Evolutionary conservation across 106 monocot genomes (phyloP).

Genomic region (Dactylorhiza incarnata): DNA sequence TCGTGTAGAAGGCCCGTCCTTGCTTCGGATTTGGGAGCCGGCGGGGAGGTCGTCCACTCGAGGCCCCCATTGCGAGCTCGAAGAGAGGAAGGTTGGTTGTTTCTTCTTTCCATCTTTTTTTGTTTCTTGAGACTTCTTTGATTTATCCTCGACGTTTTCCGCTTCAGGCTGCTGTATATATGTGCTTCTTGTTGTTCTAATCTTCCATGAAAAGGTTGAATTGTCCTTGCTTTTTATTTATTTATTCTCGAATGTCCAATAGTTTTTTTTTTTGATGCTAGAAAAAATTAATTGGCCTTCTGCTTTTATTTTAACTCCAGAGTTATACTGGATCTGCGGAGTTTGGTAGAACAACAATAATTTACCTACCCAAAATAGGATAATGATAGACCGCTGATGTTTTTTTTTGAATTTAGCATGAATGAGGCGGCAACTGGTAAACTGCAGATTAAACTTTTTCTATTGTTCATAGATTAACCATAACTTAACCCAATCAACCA

Average conservation of each 20-base stretch:
- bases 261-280: neutral
- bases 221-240: neutral
- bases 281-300: neutral
- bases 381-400: no score
- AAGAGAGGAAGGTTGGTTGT: slow-evolving; percentile 44
- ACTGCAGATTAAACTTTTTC: no score
- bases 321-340: neutral
- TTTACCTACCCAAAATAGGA: neutral
- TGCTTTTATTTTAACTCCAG: neutral
- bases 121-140: neutral
- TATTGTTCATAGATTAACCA: no score
- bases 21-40: slow-evolving; percentile 35
- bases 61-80: slow-evolving; percentile 34
- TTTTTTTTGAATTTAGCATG: no score
- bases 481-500: no score
- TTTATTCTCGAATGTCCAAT: neutral
- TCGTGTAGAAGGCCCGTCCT: slow-evolving; percentile 19
- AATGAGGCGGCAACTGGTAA: no score
- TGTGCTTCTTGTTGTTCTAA: neutral
- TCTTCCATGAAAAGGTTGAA: neutral
- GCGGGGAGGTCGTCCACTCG: slow-evolving; percentile 17
- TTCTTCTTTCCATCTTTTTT: neutral
- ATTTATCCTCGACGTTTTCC: neutral
- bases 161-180: neutral
- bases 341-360: neutral